A percentile compares a stretch with the other conserved stretches of the same genome.
Conservation (phyloP, 495 filamentous ascomycete species). For the Aspergillus olivimuriae region DNA sequence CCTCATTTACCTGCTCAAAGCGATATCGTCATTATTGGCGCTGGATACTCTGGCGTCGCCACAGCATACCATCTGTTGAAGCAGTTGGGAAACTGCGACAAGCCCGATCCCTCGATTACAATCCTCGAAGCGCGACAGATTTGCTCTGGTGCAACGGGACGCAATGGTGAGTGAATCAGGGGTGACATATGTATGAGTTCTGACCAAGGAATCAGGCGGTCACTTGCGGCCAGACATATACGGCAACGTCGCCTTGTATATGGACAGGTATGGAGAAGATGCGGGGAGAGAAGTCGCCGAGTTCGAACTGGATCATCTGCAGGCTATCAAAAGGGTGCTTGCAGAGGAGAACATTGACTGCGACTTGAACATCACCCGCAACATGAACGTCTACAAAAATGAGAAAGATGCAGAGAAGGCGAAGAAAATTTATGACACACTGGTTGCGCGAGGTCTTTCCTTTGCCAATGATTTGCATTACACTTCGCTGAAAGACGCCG, state of each 20-base stretch:
- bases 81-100: conserved; percentile 9
- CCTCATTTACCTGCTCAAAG: conserved; percentile 41
- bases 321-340: conserved; percentile 23
- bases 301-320: conserved; percentile 27
- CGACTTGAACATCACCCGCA: conserved; percentile 33
- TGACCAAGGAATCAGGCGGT: conserved; percentile 19
- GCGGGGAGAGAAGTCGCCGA: conserved; percentile 23
- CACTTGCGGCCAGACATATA: conserved; percentile 34
- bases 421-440: conserved; percentile 18
- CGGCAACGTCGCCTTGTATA: conserved; percentile 20
- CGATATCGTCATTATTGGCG: conserved; percentile 65
- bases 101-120: conserved; percentile 18
- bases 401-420: conserved; percentile 19
- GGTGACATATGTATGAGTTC: background rate
- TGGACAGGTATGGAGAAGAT: conserved; percentile 23
- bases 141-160: conserved; percentile 38
- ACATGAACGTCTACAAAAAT: conserved; percentile 28
- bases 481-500: conserved; percentile 15
- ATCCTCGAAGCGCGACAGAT: conserved; percentile 36
- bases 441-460: conserved; percentile 14
- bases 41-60: conserved; percentile 60
- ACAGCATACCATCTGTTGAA: conserved; percentile 55
- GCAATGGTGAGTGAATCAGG: conserved; percentile 24
- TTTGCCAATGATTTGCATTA: conserved; percentile 29
- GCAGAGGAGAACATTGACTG: conserved; percentile 34